Conservation (phyloP, 2,329 filamentous ascomycete species). For the Simplicillium sp. region DNA sequence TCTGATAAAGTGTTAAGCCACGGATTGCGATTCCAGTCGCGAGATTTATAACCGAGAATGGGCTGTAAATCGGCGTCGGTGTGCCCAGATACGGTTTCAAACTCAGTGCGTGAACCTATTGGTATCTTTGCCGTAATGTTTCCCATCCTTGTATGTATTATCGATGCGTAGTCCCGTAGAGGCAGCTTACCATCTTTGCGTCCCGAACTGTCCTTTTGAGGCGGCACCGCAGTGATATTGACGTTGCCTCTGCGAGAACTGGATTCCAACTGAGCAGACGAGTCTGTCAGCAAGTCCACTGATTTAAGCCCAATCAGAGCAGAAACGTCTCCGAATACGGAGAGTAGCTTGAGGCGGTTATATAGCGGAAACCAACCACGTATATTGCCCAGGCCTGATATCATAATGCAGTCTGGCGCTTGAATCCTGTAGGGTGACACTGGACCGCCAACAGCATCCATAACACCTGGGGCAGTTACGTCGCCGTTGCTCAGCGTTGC, state of each 20-base stretch:
- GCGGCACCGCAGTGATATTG: neutral
- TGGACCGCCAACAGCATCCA: neutral
- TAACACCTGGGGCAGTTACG: neutral
- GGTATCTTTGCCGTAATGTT: neutral
- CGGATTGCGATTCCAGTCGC: neutral
- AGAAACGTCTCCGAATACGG: neutral
- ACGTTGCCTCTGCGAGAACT: neutral
- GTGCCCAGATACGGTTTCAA: neutral
- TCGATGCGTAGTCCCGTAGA: neutral
- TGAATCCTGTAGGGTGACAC: neutral
- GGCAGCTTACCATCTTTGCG: neutral
- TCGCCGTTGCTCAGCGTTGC: neutral
- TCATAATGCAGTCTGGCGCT: neutral
- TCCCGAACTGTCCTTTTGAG: neutral
- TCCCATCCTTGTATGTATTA: neutral
- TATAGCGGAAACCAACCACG: neutral
- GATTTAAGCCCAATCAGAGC: neutral
- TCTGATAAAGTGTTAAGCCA: neutral
- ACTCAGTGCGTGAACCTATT: neutral
- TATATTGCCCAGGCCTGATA: neutral
- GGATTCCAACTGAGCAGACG: neutral
- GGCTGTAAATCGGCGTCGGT: neutral
- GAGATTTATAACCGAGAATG: neutral
- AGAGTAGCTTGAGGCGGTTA: neutral
- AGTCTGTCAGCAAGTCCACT: neutral